These are phyloP conservation scores for Kwoniella newhampshirensis DNA, from an alignment of 768 basidiomycete species.

Conservation along the genomic window DNA sequence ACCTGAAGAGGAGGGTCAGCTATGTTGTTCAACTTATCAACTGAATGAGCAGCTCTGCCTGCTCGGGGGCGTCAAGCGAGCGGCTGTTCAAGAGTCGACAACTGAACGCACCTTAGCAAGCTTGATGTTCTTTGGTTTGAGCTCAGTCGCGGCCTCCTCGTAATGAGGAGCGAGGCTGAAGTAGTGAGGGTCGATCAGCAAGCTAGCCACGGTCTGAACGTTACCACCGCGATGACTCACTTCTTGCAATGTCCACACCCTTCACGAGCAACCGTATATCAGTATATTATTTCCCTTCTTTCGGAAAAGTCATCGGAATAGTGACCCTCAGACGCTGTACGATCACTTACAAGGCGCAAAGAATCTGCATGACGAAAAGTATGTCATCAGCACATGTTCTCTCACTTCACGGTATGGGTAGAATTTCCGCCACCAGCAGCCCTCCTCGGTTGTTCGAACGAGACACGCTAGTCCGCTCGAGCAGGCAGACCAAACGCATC, in stretches of 20 bases:
- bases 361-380: conserved; percentile 23
- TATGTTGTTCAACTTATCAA: background rate
- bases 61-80: background rate
- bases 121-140: conserved; percentile 83
- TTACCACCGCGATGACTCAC: conserved; percentile 30
- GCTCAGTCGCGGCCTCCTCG: conserved; percentile 80
- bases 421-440: no score
- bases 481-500: no score
- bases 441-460: no score
- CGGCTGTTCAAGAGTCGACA: background rate
- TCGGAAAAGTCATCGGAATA: background rate
- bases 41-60: background rate
- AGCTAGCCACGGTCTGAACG: background rate
- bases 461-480: no score
- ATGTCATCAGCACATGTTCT: no score
- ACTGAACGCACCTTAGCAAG: conserved; percentile 65
- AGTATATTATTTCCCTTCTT: background rate
- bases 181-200: background rate
- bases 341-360: conserved; percentile 45
- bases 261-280: conserved; percentile 10
- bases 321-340: background rate
- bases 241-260: conserved; percentile 96
- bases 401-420: no score
- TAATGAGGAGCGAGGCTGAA: conserved; percentile 80
- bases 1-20: conserved; percentile 56